Base-by-base conservation (phyloP, 164 flowering plant species). In the Piper longum region DNA sequence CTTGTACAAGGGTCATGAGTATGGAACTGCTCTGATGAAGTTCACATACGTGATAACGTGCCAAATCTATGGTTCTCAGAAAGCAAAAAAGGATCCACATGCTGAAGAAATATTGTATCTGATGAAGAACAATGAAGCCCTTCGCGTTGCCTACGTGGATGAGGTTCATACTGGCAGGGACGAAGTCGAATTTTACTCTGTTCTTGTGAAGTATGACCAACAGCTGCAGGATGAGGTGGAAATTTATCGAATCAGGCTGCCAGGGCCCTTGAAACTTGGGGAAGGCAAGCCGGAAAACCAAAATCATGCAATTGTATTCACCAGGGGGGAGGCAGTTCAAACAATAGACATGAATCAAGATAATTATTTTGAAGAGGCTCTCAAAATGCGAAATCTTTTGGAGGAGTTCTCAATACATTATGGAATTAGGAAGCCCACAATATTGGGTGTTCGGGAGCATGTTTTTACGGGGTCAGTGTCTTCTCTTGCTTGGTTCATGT, bases 281-380 rank as follows among this genome's bases (percentile, higher is more conserved):
- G 97, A 92, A 71, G 98, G 96, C 9, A 92, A 92, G 66, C 98
- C 98, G 0, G 98, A 92, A 71, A 92, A 92, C 68, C 98, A 92
- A 74, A 92, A 92, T 69, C 98, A 92, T 74, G 95, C 98, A 57
- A 72, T 88, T 17, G 88, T 92, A 62, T 92, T 92, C 67, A 92
- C 98, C 7, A 77, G 98, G 2, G 98, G 98, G 26, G 98, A 92
- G 72, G 98, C 97, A 16, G 19, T 92, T 62, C 98, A 92, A 77
- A 84, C 98, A 57, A 92, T 92, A 71, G 98, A 92, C 77, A 92
- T 92, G 98, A 92, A 89, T 75, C 98, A 89, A 66, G 98, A 92
- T 69, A 86, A 82, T 69, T 88, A 83, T 69, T 89, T 89, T 73
- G 98, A 92, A 79, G 98, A 92, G 78, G 88, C 98, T 19, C 82